Percentiles rank a stretch among this genome's conserved stretches.
These are phyloP conservation scores for Monosporascus sp. DNA, from an alignment of 2,329 filamentous ascomycete genomes.

Conservation along the genomic window DNA sequence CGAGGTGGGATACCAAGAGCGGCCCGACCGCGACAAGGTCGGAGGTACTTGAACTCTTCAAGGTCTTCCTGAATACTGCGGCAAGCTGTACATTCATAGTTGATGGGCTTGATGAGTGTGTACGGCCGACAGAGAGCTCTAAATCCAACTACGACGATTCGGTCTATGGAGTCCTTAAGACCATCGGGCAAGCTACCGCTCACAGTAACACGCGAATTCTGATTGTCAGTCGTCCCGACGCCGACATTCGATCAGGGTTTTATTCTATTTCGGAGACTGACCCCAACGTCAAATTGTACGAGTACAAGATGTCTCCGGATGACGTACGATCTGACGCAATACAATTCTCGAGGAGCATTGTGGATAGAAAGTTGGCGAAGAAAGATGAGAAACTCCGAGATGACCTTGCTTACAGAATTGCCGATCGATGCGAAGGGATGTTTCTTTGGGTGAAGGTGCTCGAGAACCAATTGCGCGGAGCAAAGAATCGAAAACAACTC, in stretches of 20 bases:
- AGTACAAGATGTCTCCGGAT: slow-evolving; percentile 11
- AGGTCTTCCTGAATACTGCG: slow-evolving; percentile 3
- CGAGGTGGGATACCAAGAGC: neutral
- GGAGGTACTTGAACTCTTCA: slow-evolving; percentile 15
- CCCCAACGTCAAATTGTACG: neutral
- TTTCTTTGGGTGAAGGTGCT: slow-evolving; percentile 31
- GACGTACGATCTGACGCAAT: slow-evolving; percentile 21
- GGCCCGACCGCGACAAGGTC: slow-evolving; percentile 9
- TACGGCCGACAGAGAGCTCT: neutral
- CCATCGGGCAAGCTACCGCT: neutral
- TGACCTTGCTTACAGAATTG: slow-evolving; percentile 18
- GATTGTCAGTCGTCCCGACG: slow-evolving; percentile 21
- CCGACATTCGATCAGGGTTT: slow-evolving; percentile 14
- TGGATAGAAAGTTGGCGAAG: slow-evolving; percentile 23
- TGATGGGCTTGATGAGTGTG: slow-evolving; percentile 34
- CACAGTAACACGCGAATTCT: slow-evolving; percentile 14
- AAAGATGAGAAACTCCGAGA: slow-evolving; percentile 14
- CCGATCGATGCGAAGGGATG: slow-evolving; percentile 25
- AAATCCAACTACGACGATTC: neutral
- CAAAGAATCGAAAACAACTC: slow-evolving; percentile 25
- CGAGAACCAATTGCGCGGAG: slow-evolving; percentile 15
- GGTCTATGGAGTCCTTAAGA: slow-evolving; percentile 11
- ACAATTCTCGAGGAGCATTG: slow-evolving; percentile 19
- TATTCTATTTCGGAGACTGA: slow-evolving; percentile 1
- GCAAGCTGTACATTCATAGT: slow-evolving; percentile 19